Percentiles rank a stretch among this genome's conserved stretches.
Evolutionary conservation across 164 flowering plant species (phyloP).

Genomic region (Piper betle): DNA sequence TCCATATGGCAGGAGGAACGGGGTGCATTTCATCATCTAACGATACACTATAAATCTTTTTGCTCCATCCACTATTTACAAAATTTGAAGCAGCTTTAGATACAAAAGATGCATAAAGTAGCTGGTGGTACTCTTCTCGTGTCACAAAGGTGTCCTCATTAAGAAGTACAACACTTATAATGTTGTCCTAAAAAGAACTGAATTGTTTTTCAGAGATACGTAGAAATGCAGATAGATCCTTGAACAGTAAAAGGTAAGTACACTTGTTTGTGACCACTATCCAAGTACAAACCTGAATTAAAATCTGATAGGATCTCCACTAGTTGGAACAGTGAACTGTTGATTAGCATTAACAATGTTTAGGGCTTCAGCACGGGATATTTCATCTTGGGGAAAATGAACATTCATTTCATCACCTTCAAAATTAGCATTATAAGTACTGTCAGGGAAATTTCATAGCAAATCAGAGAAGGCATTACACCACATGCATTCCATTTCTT

Average conservation of each 20-base stretch:
- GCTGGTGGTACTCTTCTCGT: conserved; percentile 56
- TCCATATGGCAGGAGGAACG: conserved; percentile 58
- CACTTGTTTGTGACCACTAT: neutral
- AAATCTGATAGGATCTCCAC: conserved; percentile 78
- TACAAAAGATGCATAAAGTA: conserved; percentile 66
- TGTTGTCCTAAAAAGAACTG: conserved; percentile 55
- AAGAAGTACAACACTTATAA: conserved; percentile 71
- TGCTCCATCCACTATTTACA: conserved; percentile 18
- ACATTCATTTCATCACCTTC: conserved; percentile 99
- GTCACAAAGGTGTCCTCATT: conserved; percentile 82
- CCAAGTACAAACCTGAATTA: conserved; percentile 63
- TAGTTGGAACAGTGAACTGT: conserved; percentile 86
- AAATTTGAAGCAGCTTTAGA: conserved; percentile 20
- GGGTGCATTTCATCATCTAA: conserved; percentile 42
- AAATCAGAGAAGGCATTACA: neutral
- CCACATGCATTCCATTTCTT: neutral
- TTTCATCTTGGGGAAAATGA: conserved; percentile 98
- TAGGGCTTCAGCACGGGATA: conserved; percentile 91
- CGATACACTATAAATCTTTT: conserved; percentile 31
- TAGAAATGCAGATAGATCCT: neutral
- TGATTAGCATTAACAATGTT: conserved; percentile 90
- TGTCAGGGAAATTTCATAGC: conserved; percentile 15
- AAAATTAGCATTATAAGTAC: conserved; percentile 97
- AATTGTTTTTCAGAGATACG: neutral
- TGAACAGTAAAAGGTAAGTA: neutral